These are phyloP conservation scores for Asterophora lycoperdoides DNA, from an alignment of 768 basidiomycete species.

Conservation along the genomic window DNA sequence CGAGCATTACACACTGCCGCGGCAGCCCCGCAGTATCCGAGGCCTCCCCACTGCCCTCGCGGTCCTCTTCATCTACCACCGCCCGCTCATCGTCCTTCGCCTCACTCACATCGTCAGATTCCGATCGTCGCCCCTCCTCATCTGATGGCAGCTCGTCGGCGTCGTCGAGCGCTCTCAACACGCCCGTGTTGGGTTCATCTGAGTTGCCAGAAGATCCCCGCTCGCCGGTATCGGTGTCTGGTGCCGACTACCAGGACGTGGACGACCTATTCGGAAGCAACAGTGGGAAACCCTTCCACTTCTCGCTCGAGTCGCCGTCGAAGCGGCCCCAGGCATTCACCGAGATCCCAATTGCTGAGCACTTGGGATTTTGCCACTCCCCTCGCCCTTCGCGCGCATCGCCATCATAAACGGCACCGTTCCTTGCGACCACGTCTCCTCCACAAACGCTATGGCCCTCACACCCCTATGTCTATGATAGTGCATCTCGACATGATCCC, in stretches of 20 bases:
- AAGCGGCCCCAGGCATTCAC: not conserved
- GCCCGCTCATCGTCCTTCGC: conserved; percentile 9
- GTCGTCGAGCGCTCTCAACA: conserved; percentile 12
- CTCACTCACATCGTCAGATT: conserved; percentile 5
- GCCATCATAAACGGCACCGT: not conserved
- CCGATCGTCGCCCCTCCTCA: conserved; percentile 14
- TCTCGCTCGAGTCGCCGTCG: not conserved
- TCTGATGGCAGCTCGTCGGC: conserved; percentile 13
- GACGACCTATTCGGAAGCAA: not conserved
- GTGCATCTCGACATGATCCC: conserved; percentile 16
- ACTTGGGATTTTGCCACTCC: not conserved
- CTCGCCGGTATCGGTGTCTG: conserved; percentile 4
- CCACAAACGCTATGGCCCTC: not conserved
- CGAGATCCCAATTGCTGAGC: not conserved
- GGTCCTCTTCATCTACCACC: conserved; percentile 9
- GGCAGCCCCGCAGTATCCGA: conserved; percentile 10
- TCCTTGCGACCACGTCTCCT: too few relatives aligned
- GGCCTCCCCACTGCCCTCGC: conserved; percentile 10
- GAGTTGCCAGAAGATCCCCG: conserved; percentile 2
- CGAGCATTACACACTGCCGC: conserved; percentile 11
- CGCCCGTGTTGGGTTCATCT: conserved; percentile 5
- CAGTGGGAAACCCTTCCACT: not conserved
- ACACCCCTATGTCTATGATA: conserved; percentile 15
- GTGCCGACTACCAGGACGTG: conserved; percentile 8
- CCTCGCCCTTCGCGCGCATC: not conserved